phyloP scores from a whole-genome alignment of 345 rosid genomes.

The Lepidium didymum region DNA sequence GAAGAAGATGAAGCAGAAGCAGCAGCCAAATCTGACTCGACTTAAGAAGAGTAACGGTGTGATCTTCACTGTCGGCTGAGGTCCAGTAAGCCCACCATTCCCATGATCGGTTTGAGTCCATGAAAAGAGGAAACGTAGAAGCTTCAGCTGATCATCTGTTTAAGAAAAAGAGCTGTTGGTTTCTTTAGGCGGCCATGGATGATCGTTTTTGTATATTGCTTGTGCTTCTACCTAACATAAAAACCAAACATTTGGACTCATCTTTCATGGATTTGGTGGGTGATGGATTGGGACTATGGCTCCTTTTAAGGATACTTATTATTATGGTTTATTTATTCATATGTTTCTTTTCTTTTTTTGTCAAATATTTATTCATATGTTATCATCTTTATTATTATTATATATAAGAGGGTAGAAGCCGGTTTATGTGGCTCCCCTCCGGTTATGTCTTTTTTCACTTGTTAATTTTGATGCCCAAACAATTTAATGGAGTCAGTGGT shows the following conservation, averaged over 20 bases:
- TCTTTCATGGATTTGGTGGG: conserved; percentile 27
- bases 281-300: background rate
- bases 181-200: conserved; percentile 29
- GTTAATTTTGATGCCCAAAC: background rate
- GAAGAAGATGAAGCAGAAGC: background rate
- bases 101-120: conserved; percentile 19
- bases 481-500: background rate
- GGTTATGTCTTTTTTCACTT: conserved; percentile 1
- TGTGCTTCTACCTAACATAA: conserved; percentile 11
- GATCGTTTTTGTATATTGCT: conserved; percentile 31
- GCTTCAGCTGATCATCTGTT: conserved; percentile 29
- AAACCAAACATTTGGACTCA: conserved; percentile 3
- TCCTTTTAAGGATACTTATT: conserved; percentile 10
- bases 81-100: background rate
- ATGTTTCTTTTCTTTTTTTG: no score
- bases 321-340: background rate
- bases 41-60: conserved; percentile 19
- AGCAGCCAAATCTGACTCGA: background rate
- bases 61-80: conserved; percentile 14
- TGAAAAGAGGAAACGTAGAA: conserved; percentile 14
- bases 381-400: conserved; percentile 1
- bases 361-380: background rate
- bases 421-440: conserved; percentile 30
- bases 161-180: conserved; percentile 25
- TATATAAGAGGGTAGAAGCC: conserved; percentile 16